These are phyloP conservation scores for Colletotrichum trifolii DNA, from an alignment of 2,329 filamentous ascomycete genomes.

Conservation along the genomic window DNA sequence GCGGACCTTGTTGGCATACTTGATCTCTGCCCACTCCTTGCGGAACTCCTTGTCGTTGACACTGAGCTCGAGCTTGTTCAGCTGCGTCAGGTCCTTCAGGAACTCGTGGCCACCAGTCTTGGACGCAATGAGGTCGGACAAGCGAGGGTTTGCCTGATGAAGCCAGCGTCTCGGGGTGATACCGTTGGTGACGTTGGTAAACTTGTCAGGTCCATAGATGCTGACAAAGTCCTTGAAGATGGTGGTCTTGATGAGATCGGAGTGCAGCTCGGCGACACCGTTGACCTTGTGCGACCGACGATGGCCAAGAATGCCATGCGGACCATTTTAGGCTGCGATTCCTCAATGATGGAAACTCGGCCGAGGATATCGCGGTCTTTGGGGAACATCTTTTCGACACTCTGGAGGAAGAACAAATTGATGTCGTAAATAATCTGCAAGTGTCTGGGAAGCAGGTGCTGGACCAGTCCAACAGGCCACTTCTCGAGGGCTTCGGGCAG, in stretches of 20 bases:
- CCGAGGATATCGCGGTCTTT: constrained; percentile 86
- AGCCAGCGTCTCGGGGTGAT: constrained; percentile 97
- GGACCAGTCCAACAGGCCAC: constrained; percentile 93
- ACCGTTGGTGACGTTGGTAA: constrained; percentile 98
- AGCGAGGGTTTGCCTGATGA: constrained; percentile 93
- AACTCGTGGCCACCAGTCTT: constrained; percentile 87
- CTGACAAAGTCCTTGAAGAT: constrained; percentile 99
- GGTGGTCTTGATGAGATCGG: constrained; percentile 97
- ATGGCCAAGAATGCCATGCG: constrained; percentile 96
- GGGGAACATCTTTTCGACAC: constrained; percentile 90
- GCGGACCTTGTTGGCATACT: constrained; percentile 93
- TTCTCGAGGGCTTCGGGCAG: constrained; percentile 97
- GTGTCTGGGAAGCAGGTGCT: constrained; percentile 92
- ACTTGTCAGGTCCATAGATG: constrained; percentile 96
- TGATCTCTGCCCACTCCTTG: constrained; percentile 96
- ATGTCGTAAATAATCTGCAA: constrained; percentile 98
- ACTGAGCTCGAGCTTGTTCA: constrained; percentile 87
- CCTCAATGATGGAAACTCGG: constrained; percentile 96
- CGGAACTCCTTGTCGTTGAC: constrained; percentile 90
- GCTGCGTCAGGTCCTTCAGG: constrained; percentile 87
- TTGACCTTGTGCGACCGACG: constrained; percentile 98
- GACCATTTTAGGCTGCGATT: constrained; percentile 96
- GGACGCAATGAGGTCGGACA: constrained; percentile 91
- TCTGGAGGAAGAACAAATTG: constrained; percentile 92
- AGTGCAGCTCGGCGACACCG: constrained; percentile 96